Evolutionary conservation across 2,329 filamentous ascomycete species (phyloP), one percentile per base, ranked within the genome.

Genomic region (Pseudocercospora fuligena): DNA sequence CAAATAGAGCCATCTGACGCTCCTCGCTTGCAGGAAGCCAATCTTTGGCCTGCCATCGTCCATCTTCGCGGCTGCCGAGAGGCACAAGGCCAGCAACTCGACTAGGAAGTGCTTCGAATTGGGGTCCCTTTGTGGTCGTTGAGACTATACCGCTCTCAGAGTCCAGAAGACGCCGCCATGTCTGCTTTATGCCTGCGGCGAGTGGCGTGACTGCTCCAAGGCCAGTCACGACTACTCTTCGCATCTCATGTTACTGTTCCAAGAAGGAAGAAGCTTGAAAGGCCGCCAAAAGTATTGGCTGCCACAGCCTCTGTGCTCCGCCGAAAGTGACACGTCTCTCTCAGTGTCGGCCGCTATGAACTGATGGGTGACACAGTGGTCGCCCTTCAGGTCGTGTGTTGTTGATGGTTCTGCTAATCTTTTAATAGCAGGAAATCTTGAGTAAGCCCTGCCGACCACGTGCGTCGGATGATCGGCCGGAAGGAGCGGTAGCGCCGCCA

Each of bases 81-180:
- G 94, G 93, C 0, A 99, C 91, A 19, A 95, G 77, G 1, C 91
- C 95, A 51, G 94, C 94, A 60, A 98, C 89, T 62, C 90, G 92
- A 78, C 92, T 95, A 12, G 94, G 93, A 49, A 97, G 83, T 51
- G 89, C 87, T 8, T 83, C 84, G 85, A 94, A 97, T 70, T 82
- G 78, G 69, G 83, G 69, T 80, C 89, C 87, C 61, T 87, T 84
- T 65, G 87, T 78, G 65, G 85, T 86, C 61, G 95, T 86, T 73
- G 91, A 94, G 65, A 89, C 85, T 73, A 99, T 88, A 70, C 94
- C 95, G 68, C 90, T 93, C 46, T 94, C 85, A 53, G 92, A 89
- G 49, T 91, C 88, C 31, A 98, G 79, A 49, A 99, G 87, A 61
- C 92, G 90, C 67, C 82, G 85, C 95, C 95, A 99, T 67, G 92